A percentile compares a stretch with the other conserved stretches of the same genome.
phyloP scores from a whole-genome alignment of 306 rosid species.

The Mimosa bimucronata region DNA sequence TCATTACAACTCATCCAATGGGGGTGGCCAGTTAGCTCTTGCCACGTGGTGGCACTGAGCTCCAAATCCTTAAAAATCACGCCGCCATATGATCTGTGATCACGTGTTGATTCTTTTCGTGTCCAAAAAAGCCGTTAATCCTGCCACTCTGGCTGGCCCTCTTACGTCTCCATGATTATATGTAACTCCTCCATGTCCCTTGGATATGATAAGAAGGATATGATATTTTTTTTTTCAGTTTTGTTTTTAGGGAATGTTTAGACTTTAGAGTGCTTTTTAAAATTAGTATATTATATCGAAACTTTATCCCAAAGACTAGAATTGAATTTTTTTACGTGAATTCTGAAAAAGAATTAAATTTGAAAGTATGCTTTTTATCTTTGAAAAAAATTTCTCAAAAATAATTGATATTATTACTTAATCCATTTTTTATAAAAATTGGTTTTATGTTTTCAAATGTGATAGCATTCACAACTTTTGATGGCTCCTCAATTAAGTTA shows the following conservation, averaged over 20 bases:
- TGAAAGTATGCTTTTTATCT: too few species aligned
- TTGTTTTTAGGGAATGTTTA: neutral
- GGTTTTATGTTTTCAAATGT: neutral
- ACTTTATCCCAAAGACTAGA: neutral
- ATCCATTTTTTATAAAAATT: neutral
- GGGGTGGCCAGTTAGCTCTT: constrained; percentile 2
- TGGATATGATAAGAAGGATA: neutral
- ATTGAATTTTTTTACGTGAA: neutral
- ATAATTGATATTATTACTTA: neutral
- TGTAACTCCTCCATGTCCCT: neutral
- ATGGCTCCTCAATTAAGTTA: too few species aligned
- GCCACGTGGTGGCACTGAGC: constrained; percentile 52
- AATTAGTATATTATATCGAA: neutral
- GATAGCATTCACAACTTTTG: too few species aligned
- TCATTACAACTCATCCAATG: constrained; percentile 30
- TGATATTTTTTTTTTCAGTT: neutral
- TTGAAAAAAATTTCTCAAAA: neutral
- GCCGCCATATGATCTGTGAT: constrained; percentile 29
- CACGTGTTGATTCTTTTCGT: constrained; percentile 28
- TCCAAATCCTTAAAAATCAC: neutral
- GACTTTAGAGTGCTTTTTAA: neutral
- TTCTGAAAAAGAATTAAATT: neutral
- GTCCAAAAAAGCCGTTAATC: constrained; percentile 75
- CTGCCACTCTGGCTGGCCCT: constrained; percentile 61
- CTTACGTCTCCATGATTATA: neutral